Percentiles rank a stretch among this genome's conserved stretches.
phyloP scores from a whole-genome alignment of 2,329 filamentous ascomycete genomes.

The Alternaria gaisen region DNA sequence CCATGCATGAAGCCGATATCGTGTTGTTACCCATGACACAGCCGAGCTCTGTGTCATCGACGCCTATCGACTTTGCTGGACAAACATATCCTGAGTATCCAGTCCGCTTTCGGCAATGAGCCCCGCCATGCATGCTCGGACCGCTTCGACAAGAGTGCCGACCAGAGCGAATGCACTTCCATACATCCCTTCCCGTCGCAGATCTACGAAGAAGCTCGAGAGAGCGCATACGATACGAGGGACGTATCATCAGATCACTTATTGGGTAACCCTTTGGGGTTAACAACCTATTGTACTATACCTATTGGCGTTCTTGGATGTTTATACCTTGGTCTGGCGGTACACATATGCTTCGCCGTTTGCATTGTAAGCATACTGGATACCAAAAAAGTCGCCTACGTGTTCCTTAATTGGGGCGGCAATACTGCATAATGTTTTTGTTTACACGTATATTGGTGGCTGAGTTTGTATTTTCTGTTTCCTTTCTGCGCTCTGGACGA shows the following conservation, averaged over 20 bases:
- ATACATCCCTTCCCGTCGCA: constrained; percentile 12
- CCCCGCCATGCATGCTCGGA: no score
- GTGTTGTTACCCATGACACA: constrained; percentile 44
- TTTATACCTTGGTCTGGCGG: constrained; percentile 9
- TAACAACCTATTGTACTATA: constrained; percentile 4
- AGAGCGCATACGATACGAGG: background rate
- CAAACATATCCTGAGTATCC: constrained; percentile 7
- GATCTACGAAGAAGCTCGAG: background rate
- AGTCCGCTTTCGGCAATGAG: background rate
- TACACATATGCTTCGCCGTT: background rate
- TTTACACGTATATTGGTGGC: background rate
- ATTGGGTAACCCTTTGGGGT: background rate
- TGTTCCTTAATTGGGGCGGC: background rate
- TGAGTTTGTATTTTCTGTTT: background rate
- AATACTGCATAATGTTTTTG: constrained; percentile 9
- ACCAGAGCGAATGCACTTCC: no score
- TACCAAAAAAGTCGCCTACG: background rate
- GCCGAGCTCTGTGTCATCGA: constrained; percentile 34
- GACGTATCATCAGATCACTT: background rate
- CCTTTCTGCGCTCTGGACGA: background rate
- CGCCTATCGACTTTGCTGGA: constrained; percentile 27
- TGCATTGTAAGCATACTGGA: constrained; percentile 9
- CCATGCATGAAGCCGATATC: constrained; percentile 46
- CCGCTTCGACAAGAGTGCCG: no score
- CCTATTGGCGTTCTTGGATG: constrained; percentile 3